Evolutionary conservation across 768 basidiomycete genomes (phyloP), one percentile per base, ranked within the genome.

Genomic region (Lentinula aciculospora): DNA sequence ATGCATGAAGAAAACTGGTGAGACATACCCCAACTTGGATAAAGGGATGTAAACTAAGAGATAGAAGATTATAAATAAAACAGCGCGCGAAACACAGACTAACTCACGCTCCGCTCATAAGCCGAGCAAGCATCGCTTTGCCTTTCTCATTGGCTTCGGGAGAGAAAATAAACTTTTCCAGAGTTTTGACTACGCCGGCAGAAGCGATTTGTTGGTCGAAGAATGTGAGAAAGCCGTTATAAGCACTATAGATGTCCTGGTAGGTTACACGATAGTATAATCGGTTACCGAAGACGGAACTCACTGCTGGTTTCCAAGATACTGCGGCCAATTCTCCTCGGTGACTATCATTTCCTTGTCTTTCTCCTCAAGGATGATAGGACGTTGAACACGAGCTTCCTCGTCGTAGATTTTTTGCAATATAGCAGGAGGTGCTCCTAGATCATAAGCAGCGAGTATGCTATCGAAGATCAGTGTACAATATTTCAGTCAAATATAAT

Each of bases 11-110:
- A 9, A 21, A 36, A 12, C 19, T n/a, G 50, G 25, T 23, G 34
- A 56, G 7, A 74, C 77, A 44, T 64, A 83, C 82, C 40, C 83
- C 84, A n/a, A 76, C 68, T 62, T 80, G 78, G 48, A 86, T 86
- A 48, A 82, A 66, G 0, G 82, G 81, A 67, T 86, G 84, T 12
- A 79, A 58, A 3, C 82, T 85, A 31, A 40, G 27, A 17, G 13
- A 53, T 10, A 4, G 39, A n/a, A 47, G 28, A 37, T 54, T n/a
- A 25, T 29, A 17, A 17, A 32, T n/a, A 21, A 19, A 48, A n/a
- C n/a, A n/a, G n/a, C 13, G n/a, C 36, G 44, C 46, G 21, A 55
- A 28, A 19, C 5, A 36, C 19, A 42, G 4, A 13, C 60, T 23
- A 56, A 72, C 73, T 67, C 58, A 75, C 70, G 65, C 67, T 61